Percentiles rank a stretch among this genome's conserved stretches.
These are phyloP conservation scores for Trichosporon sp. DNA, from an alignment of 1,284 basidiomycete genomes.

Conservation along the genomic window DNA sequence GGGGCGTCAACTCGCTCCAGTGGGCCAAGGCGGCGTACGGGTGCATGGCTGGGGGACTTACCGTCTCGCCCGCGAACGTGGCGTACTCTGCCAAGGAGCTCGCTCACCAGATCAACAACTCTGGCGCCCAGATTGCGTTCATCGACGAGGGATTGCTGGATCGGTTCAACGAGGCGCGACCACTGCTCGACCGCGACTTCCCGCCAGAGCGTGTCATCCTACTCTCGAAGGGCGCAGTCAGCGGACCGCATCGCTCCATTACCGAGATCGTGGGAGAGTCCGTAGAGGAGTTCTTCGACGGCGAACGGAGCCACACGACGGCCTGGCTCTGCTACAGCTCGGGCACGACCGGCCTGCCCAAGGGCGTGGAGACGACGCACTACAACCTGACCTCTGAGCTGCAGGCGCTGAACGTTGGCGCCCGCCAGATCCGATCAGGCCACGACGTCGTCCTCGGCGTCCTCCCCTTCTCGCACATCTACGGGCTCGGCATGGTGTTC, in stretches of 20 bases:
- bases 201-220: slow-evolving; percentile 12
- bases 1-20: slow-evolving; percentile 55
- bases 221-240: slow-evolving; percentile 8
- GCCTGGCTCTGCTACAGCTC: slow-evolving; percentile 59
- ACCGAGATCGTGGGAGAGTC: background rate
- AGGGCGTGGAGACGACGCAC: slow-evolving; percentile 35
- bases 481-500: slow-evolving; percentile 47
- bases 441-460: slow-evolving; percentile 15
- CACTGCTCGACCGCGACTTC: slow-evolving; percentile 12
- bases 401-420: slow-evolving; percentile 1
- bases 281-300: slow-evolving; percentile 9
- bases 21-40: slow-evolving; percentile 55
- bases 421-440: slow-evolving; percentile 1
- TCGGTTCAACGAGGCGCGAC: slow-evolving; percentile 28
- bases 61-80: slow-evolving; percentile 40
- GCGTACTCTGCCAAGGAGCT: slow-evolving; percentile 38
- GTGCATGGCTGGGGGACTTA: slow-evolving; percentile 39
- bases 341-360: slow-evolving; percentile 53
- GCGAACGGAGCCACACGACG: background rate
- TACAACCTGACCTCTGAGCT: slow-evolving; percentile 53
- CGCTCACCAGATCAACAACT: slow-evolving; percentile 51
- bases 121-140: slow-evolving; percentile 56
- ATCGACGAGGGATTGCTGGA: slow-evolving; percentile 55
- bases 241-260: slow-evolving; percentile 7
- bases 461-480: slow-evolving; percentile 18